These are phyloP conservation scores for Leccinellum rugosiceps DNA, from an alignment of 768 basidiomycete species.

Conservation along the genomic window DNA sequence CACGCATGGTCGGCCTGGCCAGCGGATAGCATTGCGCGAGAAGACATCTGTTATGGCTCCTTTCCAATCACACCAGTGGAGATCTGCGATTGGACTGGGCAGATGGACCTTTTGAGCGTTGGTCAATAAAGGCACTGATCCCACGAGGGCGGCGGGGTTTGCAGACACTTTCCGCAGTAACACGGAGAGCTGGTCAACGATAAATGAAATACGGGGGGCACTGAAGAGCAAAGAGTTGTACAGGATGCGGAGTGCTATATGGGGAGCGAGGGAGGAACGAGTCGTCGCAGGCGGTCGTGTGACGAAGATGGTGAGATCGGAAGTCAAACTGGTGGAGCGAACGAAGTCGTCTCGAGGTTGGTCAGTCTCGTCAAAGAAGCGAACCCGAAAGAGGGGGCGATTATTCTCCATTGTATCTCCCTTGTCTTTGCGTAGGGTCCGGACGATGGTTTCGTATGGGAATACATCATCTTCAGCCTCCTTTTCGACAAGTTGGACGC, in stretches of 20 bases:
- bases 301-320: conserved; percentile 92
- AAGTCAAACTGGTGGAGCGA: conserved; percentile 74
- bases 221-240: conserved; percentile 97
- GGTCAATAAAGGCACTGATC: conserved; percentile 78
- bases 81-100: conserved; percentile 81
- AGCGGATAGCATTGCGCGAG: conserved; percentile 74
- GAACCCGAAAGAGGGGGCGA: conserved; percentile 81
- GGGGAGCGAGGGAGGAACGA: conserved; percentile 68
- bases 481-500: conserved; percentile 78
- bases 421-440: conserved; percentile 62
- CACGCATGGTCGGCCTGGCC: conserved; percentile 86
- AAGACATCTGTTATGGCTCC: conserved; percentile 97
- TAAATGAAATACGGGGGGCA: conserved; percentile 64
- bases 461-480: conserved; percentile 81
- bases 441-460: conserved; percentile 75
- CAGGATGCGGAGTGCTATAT: conserved; percentile 74
- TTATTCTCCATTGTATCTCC: conserved; percentile 51
- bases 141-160: conserved; percentile 67
- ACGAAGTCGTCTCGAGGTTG: conserved; percentile 70
- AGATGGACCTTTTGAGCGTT: conserved; percentile 63
- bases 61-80: conserved; percentile 97
- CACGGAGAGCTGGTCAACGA: conserved; percentile 82
- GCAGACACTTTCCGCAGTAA: conserved; percentile 69
- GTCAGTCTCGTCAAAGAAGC: conserved; percentile 95
- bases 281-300: conserved; percentile 66